Evolutionary conservation across 73 alveolate species (phyloP), one percentile per base, ranked within the genome.

Genomic region (Paramecium sexaurelia): DNA sequence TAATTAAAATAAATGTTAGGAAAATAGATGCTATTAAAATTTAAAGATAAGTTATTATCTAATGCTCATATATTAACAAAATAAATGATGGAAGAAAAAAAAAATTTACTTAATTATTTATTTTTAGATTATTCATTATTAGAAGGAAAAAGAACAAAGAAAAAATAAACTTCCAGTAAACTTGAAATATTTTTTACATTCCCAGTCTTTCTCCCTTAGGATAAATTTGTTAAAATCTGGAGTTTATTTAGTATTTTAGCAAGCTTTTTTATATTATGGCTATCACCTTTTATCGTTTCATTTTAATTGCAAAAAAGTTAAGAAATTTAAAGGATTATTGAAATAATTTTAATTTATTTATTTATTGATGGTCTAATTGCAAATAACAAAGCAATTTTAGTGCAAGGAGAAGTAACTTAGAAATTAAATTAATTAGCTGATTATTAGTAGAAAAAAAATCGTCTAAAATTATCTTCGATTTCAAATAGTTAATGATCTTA

Each of bases 321-420:
- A 33, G 56, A 71, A 35, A 71, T 32, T 5, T 35, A 29, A 13
- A 19, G 56, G 6, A 33, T 71, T 33, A 35, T 37, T 35, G 57
- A 35, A 35, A 71, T 37, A 19, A n/a, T 71, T 37, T 20, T 71
- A 1, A 0, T 71, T 0, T 71, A 71, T 71, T 10, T 35, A 35
- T 20, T 71, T 13, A 35, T 71, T 8, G 86, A 71, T 71, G 86
- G 55, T 11, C 32, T 71, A 9, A 17, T 71, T 10, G 43, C 86
- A 11, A 27, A 40, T 19, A 71, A 71, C 5, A 71, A 35, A 37
- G 86, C 86, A 32, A 71, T 71, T 33, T 35, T 71, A 35, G 86
- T 71, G 56, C 55, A 71, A 35, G 86, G 86, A 35, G 86, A 71
- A 35, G 56, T 71, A 71, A 71, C 9, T 3, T 35, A 32, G 86